Evolutionary conservation across 208 protist genomes (phyloP).

Genomic region (Crithidia thermophila): DNA sequence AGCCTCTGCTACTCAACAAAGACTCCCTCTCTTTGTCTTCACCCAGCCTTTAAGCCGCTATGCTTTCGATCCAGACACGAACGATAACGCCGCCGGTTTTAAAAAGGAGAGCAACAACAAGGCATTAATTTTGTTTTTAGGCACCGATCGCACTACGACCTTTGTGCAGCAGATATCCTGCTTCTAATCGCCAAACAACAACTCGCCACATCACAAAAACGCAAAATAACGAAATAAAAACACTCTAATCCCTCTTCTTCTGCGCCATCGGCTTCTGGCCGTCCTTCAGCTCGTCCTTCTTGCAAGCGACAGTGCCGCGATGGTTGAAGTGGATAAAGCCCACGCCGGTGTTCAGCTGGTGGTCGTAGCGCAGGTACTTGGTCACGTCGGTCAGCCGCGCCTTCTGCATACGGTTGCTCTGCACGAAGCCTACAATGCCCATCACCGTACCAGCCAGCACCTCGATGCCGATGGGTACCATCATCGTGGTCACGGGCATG

Average conservation of each 20-base stretch:
- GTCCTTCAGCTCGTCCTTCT: conserved; percentile 31
- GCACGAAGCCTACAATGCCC: conserved; percentile 62
- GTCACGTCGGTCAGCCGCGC: conserved; percentile 69
- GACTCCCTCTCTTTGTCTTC: too few relatives aligned
- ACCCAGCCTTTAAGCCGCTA: too few relatives aligned
- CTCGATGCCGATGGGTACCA: conserved; percentile 40
- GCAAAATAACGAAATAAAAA: background rate
- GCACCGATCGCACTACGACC: too few relatives aligned
- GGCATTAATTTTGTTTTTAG: too few relatives aligned
- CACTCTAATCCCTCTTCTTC: conserved; percentile 56
- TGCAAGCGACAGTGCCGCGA: conserved; percentile 53
- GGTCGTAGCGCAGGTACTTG: conserved; percentile 67
- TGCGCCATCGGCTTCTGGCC: conserved; percentile 36
- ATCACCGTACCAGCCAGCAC: conserved; percentile 39
- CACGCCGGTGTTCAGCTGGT: conserved; percentile 60
- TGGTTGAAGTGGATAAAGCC: conserved; percentile 91
- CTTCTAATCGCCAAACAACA: too few relatives aligned
- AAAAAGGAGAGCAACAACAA: too few relatives aligned
- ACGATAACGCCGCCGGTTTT: too few relatives aligned
- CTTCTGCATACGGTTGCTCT: conserved; percentile 39
- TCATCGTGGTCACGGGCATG: conserved; percentile 24
- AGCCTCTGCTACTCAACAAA: too few relatives aligned
- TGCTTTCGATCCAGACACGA: too few relatives aligned
- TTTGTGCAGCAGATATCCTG: too few relatives aligned
- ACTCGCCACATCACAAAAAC: background rate